phyloP scores from a whole-genome alignment of 1,139 yeast genomes.

The Candida sp. region DNA sequence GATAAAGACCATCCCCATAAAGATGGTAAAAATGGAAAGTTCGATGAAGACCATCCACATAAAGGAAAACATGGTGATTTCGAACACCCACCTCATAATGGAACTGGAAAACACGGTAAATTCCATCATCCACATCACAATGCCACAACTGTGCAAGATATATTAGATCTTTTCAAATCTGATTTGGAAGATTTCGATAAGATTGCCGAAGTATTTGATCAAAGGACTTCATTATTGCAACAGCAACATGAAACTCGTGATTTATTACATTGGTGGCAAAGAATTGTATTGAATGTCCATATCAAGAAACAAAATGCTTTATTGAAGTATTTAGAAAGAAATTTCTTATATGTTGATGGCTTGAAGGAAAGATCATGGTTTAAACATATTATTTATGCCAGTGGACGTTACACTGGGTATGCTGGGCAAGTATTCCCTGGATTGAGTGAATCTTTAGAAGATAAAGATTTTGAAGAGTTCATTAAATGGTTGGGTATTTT shows the following conservation, averaged over 20 bases:
- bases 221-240: slow-evolving; percentile 28
- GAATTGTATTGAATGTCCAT: slow-evolving; percentile 31
- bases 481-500: slow-evolving; percentile 57
- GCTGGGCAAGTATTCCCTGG: slow-evolving; percentile 84
- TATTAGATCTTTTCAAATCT: slow-evolving; percentile 20
- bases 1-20: neutral
- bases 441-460: slow-evolving; percentile 76
- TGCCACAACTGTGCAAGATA: slow-evolving; percentile 20
- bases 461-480: slow-evolving; percentile 49
- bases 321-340: slow-evolving; percentile 59
- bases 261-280: slow-evolving; percentile 37
- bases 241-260: slow-evolving; percentile 30
- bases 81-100: slow-evolving; percentile 1
- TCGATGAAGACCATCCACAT: neutral
- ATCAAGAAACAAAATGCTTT: slow-evolving; percentile 39
- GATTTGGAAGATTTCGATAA: slow-evolving; percentile 25
- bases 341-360: slow-evolving; percentile 62
- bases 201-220: slow-evolving; percentile 35
- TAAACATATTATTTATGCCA: slow-evolving; percentile 79
- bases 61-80: neutral
- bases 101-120: slow-evolving; percentile 2
- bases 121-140: slow-evolving; percentile 8
- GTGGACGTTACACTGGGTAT: slow-evolving; percentile 84
- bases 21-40: neutral
- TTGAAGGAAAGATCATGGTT: slow-evolving; percentile 75